Evolutionary conservation across 2,329 filamentous ascomycete species (phyloP), one percentile per base, ranked within the genome.

Genomic region (Aureobasidium sp.): DNA sequence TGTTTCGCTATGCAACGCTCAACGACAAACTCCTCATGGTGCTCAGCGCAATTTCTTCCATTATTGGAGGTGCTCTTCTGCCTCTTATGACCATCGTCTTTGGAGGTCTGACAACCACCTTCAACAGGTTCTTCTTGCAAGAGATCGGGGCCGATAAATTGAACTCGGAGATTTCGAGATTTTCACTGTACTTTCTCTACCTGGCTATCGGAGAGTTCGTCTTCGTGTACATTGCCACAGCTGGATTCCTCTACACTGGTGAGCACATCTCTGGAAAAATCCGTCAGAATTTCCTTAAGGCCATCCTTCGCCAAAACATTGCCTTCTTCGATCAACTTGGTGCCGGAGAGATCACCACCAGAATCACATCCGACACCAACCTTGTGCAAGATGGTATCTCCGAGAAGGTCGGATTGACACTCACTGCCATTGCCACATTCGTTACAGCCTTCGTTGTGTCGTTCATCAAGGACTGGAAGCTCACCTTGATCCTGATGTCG

Each of bases 331-430:
- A 97, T 74, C 94, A 94, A 70, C 82, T 96, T 15, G 93, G 92
- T 57, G 89, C 91, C 37, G 92, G 93, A 63, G 94, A 97, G 75
- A 90, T 97, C 64, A 96, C 92, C 0, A 96, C 92, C 1, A 87
- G 92, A 66, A 96, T 97, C 68, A 97, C 93, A 0, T 88, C 92
- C 12, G 93, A 97, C 73, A 96, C 91, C 48, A 97, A 96, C 70
- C 79, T 96, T 59, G 87, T 97, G 61, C 93, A 97, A 73, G 92
- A 96, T 67, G 93, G 91, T 62, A 91, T 99, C 49, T 95, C 90
- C 0, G 90, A 96, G 74, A 96, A 96, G 77, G 83, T 96, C 48
- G 86, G 85, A 15, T 77, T 96, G 65, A 91, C 90, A 0, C 72
- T 96, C 61, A 85, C 86, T 15, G 89, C 90, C 14, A 54, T 91